phyloP scores from a whole-genome alignment of 352 stramenopile genomes.

The Phytophthora pini region DNA sequence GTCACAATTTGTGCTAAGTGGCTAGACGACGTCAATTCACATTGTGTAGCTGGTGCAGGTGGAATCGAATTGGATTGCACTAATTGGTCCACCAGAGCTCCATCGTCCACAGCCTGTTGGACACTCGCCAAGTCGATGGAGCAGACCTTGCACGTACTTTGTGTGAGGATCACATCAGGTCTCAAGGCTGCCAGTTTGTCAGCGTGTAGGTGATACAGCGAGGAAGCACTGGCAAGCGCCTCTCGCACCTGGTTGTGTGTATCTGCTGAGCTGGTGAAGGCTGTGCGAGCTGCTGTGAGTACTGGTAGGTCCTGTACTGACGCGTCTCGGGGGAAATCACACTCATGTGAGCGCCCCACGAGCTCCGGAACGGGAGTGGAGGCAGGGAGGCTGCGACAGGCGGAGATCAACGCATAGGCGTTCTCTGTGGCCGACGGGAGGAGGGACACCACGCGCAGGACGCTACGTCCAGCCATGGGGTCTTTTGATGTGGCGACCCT shows the following conservation, averaged over 20 bases:
- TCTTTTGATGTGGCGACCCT: background rate
- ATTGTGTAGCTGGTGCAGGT: constrained; percentile 1
- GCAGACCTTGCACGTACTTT: constrained; percentile 76
- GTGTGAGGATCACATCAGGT: constrained; percentile 77
- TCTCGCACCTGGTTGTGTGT: constrained; percentile 70
- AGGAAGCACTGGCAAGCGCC: constrained; percentile 52
- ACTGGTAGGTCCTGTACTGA: constrained; percentile 52
- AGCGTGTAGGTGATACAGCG: constrained; percentile 70
- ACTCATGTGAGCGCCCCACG: constrained; percentile 80
- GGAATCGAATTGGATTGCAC: background rate
- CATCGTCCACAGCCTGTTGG: constrained; percentile 20
- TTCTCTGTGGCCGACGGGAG: constrained; percentile 78
- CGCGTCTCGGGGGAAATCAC: constrained; percentile 53
- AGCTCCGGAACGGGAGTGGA: constrained; percentile 36
- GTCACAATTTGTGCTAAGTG: constrained; percentile 50
- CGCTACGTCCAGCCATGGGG: too few relatives aligned
- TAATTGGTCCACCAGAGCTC: background rate
- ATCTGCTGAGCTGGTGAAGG: constrained; percentile 70
- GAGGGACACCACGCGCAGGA: constrained; percentile 70
- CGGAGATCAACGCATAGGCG: constrained; percentile 48
- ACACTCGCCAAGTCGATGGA: constrained; percentile 74
- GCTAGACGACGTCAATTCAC: constrained; percentile 2
- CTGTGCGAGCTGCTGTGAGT: constrained; percentile 63
- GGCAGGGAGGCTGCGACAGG: constrained; percentile 3
- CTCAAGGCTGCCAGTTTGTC: constrained; percentile 41